Evolutionary conservation across 2,329 filamentous ascomycete species (phyloP), one percentile per base, ranked within the genome.

Genomic region (Xylaria arbuscula): DNA sequence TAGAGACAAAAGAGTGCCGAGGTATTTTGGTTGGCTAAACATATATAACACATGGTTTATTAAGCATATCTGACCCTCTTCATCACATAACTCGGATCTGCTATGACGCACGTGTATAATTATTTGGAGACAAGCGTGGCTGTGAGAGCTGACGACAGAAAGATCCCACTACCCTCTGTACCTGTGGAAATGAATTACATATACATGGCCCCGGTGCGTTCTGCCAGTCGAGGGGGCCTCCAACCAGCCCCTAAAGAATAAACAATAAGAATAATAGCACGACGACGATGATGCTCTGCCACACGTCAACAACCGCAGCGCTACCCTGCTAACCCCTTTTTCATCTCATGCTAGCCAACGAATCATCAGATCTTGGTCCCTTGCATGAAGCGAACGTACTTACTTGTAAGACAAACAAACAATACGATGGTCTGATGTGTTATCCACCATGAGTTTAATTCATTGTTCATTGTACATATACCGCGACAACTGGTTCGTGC

Each of bases 91-190:
- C 36, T 28, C 55, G 36, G 47, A 60, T 34, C 58, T 15, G 22
- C 58, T 60, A 67, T 67, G 65, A 60, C 65, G 65, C 65, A 60
- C 47, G 48, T 24, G 10, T 59, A 38, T 17, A 28, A 28, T 28
- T 28, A 28, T 28, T 28, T 53, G 58, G 66, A 64, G 65, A 54
- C 38, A n/a, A 40, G 40, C 32, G 66, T 64, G 66, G 66, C 66
- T 67, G 61, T 67, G 66, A 56, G 38, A 34, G 47, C 28, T 7
- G 61, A 67, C 60, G 55, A 64, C 61, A 67, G 63, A 60, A 64
- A 45, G n/a, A 42, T 40, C 64, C 57, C 50, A 55, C 38, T 19
- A 38, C 24, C 17, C 9, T 24, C 28, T 32, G 17, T 36, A 32
- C 32, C 22, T 50, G 24, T 53, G 17, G 15, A 17, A 5, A n/a